Evolutionary conservation across 106 monocot species (phyloP).

Genomic region (Xerophyta viscosa): DNA sequence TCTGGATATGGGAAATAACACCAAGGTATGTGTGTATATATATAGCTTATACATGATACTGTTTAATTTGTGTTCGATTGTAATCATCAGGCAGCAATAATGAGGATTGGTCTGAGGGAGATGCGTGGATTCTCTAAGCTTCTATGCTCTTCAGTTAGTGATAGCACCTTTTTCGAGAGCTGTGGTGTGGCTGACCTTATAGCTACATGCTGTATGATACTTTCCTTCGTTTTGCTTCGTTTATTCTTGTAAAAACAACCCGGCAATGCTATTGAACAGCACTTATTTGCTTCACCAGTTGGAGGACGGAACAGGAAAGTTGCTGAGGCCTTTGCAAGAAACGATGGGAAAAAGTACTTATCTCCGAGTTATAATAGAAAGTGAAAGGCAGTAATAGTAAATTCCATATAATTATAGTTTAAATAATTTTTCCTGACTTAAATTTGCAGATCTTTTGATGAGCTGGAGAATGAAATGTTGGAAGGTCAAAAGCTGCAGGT

Average conservation of each 20-base stretch:
- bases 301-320: constrained; percentile 89
- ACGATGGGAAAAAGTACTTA: constrained; percentile 59
- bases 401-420: neutral
- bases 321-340: constrained; percentile 81
- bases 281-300: constrained; percentile 30
- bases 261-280: neutral
- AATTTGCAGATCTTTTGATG: constrained; percentile 60
- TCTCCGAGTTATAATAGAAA: too few species aligned
- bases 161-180: constrained; percentile 92
- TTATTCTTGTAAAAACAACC: neutral
- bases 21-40: constrained; percentile 52
- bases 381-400: neutral
- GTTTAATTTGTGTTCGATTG: neutral
- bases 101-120: constrained; percentile 89
- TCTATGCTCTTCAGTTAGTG: constrained; percentile 74
- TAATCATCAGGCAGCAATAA: constrained; percentile 70
- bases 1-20: constrained; percentile 92
- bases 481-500: constrained; percentile 93
- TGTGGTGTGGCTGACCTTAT: constrained; percentile 92
- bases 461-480: constrained; percentile 68
- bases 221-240: too few species aligned
- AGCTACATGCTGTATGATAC: constrained; percentile 67
- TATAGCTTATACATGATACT: too few species aligned
- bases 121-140: constrained; percentile 83
- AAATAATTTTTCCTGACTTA: neutral